Base-by-base conservation (phyloP, 2,329 filamentous ascomycete genomes). In the Paecilomyces niveus region DNA sequence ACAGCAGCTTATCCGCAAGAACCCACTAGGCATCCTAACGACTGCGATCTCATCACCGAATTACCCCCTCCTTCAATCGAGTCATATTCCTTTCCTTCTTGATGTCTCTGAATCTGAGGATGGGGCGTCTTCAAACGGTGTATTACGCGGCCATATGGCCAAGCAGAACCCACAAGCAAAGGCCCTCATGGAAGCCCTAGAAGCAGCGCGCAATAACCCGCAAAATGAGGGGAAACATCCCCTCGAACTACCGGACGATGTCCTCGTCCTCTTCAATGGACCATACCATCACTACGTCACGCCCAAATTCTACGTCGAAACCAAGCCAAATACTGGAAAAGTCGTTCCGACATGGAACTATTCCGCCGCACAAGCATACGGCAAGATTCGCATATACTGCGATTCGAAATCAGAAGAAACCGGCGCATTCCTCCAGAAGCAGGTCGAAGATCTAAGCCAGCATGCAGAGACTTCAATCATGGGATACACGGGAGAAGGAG, bases 301-400 rank as follows among this genome's bases (percentile, higher is more conserved):
- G 0, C 85, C 86, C 0, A 85, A 87, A 60, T 89, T 88, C 71
- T 89, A 89, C 73, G 77, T 74, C 10, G 79, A 85, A 62, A 88
- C 86, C 1, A 89, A 89, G 67, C 86, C 85, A 0, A 68, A 65
- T 0, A 85, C 81, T 0, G 86, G 80, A 10, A 89, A 89, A 63
- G 86, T 88, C 0, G 86, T 87, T 4, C 85, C 85, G 0, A 89
- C 86, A 0, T 89, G 86, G 87, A 85, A 89, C 69, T 89, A 89
- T 64, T 77, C 83, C 0, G 85, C 86, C 0, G 85, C 80, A 0
- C 84, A 89, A 70, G 83, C 77, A 0, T 88, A 88, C 63, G 86
- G 86, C 1, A 78, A 70, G 1, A 81, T 82, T 1, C 81, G 61
- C 0, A 71, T 88, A 3, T 83, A 80, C 62, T 80, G 73, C 58